Evolutionary conservation across 192 early-diverging fungal species (phyloP).

Genomic region (Coemansia sp.): DNA sequence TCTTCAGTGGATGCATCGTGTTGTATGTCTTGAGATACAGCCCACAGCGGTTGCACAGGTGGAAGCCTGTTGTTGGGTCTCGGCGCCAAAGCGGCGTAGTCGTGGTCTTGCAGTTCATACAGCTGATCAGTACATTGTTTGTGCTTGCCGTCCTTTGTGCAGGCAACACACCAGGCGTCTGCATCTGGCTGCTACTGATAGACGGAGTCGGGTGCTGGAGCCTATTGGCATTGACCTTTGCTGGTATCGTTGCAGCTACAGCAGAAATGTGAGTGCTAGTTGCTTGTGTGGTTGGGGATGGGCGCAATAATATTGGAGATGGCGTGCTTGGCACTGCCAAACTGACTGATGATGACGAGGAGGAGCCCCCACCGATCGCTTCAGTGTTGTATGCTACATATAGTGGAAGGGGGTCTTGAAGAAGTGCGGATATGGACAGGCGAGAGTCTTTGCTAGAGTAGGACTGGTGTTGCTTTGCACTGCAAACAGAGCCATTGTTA

Average conservation of each 20-base stretch:
- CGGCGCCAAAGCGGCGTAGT: conserved; percentile 80
- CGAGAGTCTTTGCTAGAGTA: not conserved
- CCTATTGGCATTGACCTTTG: not conserved
- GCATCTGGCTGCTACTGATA: not conserved
- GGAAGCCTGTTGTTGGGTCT: conserved; percentile 61
- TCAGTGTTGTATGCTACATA: not conserved
- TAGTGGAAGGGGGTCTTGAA: conserved; percentile 10
- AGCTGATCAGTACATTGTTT: conserved; percentile 21
- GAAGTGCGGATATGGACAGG: conserved; percentile 31
- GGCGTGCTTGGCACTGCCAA: not conserved
- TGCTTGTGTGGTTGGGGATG: not conserved
- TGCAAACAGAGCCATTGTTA: not conserved
- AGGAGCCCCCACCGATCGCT: not conserved
- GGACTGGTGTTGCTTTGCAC: not conserved
- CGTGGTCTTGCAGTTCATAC: conserved; percentile 77
- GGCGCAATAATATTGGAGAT: not conserved
- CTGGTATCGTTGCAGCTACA: not conserved
- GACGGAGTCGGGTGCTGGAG: not conserved
- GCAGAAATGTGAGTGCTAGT: not conserved
- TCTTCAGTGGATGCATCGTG: conserved; percentile 48
- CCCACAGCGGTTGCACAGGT: conserved; percentile 81
- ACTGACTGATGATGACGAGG: not conserved
- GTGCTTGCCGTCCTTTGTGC: not conserved
- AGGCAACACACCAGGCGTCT: not conserved
- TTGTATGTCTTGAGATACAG: conserved; percentile 56